Percentiles rank a stretch among this genome's conserved stretches.
Evolutionary conservation across 2,329 filamentous ascomycete species (phyloP).

Genomic region (Phoma sp.): DNA sequence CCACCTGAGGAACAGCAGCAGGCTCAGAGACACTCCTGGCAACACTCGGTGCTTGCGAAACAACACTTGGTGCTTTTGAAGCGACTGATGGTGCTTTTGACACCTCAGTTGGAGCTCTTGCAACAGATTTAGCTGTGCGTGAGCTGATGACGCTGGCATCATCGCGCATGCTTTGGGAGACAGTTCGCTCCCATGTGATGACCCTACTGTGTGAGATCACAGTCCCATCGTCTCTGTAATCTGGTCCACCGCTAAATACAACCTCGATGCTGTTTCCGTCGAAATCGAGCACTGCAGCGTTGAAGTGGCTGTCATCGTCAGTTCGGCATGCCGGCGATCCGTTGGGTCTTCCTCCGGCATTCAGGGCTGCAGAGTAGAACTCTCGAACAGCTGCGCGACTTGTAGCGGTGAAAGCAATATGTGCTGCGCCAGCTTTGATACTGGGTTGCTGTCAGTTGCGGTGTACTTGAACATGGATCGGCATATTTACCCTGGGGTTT

Average conservation of each 20-base stretch:
- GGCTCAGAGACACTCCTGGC: constrained; percentile 46
- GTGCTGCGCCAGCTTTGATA: constrained; percentile 61
- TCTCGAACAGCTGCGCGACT: constrained; percentile 70
- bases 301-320: constrained; percentile 64
- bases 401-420: constrained; percentile 73
- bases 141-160: constrained; percentile 42
- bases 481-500: constrained; percentile 61
- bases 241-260: constrained; percentile 63
- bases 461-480: constrained; percentile 25
- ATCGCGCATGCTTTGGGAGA: constrained; percentile 42
- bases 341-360: constrained; percentile 68
- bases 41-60: constrained; percentile 33
- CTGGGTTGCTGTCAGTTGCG: constrained; percentile 36
- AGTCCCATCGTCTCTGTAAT: constrained; percentile 48
- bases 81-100: constrained; percentile 36
- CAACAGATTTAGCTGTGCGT: constrained; percentile 34
- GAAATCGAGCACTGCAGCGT: constrained; percentile 73
- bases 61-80: constrained; percentile 18
- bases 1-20: constrained; percentile 31
- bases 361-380: constrained; percentile 75
- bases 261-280: constrained; percentile 88
- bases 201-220: constrained; percentile 55
- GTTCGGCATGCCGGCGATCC: constrained; percentile 63
- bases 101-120: constrained; percentile 32
- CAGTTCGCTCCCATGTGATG: constrained; percentile 49